These are phyloP conservation scores for Talaromyces sp. DNA, from an alignment of 2,329 filamentous ascomycete genomes.

Conservation along the genomic window DNA sequence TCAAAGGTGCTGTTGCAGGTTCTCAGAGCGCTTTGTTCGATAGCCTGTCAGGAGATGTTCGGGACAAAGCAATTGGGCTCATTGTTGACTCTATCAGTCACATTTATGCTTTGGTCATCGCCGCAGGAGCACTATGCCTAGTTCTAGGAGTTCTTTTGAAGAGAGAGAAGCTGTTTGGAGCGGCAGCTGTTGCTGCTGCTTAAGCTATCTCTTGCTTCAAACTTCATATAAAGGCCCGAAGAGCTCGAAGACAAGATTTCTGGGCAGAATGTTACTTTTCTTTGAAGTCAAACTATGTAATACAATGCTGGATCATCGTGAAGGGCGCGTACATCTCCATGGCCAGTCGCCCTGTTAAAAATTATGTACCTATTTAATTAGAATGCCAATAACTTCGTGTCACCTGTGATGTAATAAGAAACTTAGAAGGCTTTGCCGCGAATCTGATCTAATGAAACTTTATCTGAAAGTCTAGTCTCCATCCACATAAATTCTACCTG, in stretches of 20 bases:
- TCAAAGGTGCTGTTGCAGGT: not conserved
- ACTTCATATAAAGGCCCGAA: not conserved
- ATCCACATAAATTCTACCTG: not conserved
- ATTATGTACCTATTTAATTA: not conserved
- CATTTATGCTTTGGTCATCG: not conserved
- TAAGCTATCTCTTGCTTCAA: not conserved
- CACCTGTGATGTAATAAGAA: not conserved
- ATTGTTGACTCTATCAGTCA: not conserved
- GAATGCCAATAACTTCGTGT: not conserved
- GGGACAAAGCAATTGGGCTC: not conserved
- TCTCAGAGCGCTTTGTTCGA: constrained; percentile 4
- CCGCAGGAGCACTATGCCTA: not conserved
- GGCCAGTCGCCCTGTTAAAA: not conserved
- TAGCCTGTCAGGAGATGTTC: not conserved
- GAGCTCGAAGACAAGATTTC: not conserved
- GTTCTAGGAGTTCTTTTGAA: not conserved
- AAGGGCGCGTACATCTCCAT: not conserved
- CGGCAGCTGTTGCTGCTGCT: not conserved
- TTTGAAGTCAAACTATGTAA: not conserved
- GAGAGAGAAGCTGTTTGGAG: not conserved
- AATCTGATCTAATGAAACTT: not conserved
- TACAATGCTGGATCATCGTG: not conserved
- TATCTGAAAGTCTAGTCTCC: not conserved
- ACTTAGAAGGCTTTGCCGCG: not conserved
- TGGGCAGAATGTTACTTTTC: not conserved